These are phyloP conservation scores for Borovskyia barvae DNA, from an alignment of 208 protist species.

Conservation along the genomic window DNA sequence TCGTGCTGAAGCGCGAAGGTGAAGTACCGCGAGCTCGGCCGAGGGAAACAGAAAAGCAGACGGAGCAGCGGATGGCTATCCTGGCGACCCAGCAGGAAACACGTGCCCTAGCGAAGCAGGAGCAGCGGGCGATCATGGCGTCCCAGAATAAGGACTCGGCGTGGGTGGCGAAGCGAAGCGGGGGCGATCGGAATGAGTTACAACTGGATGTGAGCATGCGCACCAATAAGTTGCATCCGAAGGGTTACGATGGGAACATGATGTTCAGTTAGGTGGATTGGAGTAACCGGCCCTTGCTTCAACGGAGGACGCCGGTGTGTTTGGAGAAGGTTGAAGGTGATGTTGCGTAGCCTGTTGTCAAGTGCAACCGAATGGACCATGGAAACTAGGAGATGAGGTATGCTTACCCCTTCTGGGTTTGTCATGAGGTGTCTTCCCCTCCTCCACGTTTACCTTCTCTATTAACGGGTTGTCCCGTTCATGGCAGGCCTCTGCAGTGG, in stretches of 20 bases:
- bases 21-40: slow-evolving; percentile 66
- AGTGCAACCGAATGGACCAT: no score
- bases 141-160: slow-evolving; percentile 43
- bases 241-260: slow-evolving; percentile 88
- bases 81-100: slow-evolving; percentile 56
- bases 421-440: no score
- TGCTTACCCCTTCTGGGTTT: no score
- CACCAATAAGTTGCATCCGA: slow-evolving; percentile 85
- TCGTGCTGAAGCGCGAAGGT: slow-evolving; percentile 58
- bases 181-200: slow-evolving; percentile 41
- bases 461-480: no score
- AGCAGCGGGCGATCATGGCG: slow-evolving; percentile 62
- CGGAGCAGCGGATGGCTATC: slow-evolving; percentile 57
- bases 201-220: slow-evolving; percentile 73
- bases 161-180: slow-evolving; percentile 41
- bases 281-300: no score
- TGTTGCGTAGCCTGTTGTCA: no score
- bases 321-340: no score
- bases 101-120: slow-evolving; percentile 46
- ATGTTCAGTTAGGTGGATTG: slow-evolving; percentile 56
- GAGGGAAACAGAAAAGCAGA: slow-evolving; percentile 57
- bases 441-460: no score
- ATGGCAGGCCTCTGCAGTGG: no score
- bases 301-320: no score
- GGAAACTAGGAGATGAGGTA: no score